phyloP scores from a whole-genome alignment of 139 green algal species.

The Chlorella sorokiniana region DNA sequence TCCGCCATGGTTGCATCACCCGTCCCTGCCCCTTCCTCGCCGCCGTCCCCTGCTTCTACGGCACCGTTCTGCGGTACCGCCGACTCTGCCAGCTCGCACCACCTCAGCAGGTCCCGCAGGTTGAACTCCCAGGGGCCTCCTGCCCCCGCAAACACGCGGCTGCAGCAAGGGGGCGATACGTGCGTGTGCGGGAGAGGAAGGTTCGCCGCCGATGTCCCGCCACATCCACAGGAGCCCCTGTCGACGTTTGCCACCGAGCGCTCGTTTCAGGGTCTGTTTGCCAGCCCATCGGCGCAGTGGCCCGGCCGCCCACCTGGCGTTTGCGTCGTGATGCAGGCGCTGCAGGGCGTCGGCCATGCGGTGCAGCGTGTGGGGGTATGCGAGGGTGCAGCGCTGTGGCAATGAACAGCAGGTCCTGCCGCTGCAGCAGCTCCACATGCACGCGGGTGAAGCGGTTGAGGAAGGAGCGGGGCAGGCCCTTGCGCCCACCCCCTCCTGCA shows the following conservation, averaged over 20 bases:
- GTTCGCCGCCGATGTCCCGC: too few relatives aligned
- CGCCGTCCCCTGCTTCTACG: conserved; percentile 8
- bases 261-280: not conserved
- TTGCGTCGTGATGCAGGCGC: conserved; percentile 64
- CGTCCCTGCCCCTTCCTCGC: too few relatives aligned
- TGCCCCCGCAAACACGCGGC: conserved; percentile 62
- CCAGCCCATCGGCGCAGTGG: too few relatives aligned
- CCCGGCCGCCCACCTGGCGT: conserved; percentile 27
- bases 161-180: not conserved
- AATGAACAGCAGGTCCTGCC: conserved; percentile 84
- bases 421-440: conserved; percentile 81
- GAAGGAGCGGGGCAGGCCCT: conserved; percentile 95
- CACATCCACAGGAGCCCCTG: too few relatives aligned
- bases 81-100: conserved; percentile 82
- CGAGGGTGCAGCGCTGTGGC: conserved; percentile 70
- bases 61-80: conserved; percentile 14
- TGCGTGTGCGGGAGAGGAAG: not conserved
- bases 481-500: conserved; percentile 94
- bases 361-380: conserved; percentile 59
- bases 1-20: too few relatives aligned
- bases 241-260: not conserved
- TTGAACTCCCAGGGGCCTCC: conserved; percentile 99
- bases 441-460: conserved; percentile 97
- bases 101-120: conserved; percentile 95
- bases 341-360: conserved; percentile 85